A percentile compares a stretch with the other conserved stretches of the same genome.
These are phyloP conservation scores for Tylopilus intermedius DNA, from an alignment of 768 basidiomycete species.

Conservation along the genomic window DNA sequence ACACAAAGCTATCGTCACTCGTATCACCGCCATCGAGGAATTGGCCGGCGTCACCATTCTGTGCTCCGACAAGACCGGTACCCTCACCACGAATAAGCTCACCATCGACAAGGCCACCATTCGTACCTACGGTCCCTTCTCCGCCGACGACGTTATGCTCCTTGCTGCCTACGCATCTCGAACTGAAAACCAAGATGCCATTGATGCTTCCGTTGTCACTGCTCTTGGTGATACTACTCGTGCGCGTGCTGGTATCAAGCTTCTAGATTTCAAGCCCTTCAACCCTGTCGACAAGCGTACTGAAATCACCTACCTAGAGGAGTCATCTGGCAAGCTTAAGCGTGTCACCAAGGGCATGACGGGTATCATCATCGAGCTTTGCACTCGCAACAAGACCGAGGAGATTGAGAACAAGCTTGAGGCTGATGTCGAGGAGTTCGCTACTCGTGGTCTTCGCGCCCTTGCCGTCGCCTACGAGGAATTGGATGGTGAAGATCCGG, in stretches of 20 bases:
- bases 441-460: conserved; percentile 89
- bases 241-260: conserved; percentile 90
- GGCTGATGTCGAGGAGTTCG: conserved; percentile 94
- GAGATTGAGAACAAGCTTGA: conserved; percentile 89
- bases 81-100: conserved; percentile 98
- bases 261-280: conserved; percentile 99
- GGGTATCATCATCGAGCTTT: conserved; percentile 95
- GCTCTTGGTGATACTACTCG: conserved; percentile 67
- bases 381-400: conserved; percentile 94
- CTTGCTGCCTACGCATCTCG: conserved; percentile 95
- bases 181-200: conserved; percentile 98
- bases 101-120: conserved; percentile 93
- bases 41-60: conserved; percentile 97
- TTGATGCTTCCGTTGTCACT: conserved; percentile 80
- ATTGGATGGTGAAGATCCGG: conserved; percentile 72
- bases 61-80: conserved; percentile 98
- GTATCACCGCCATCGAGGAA: conserved; percentile 99
- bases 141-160: conserved; percentile 85
- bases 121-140: conserved; percentile 85
- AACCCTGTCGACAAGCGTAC: conserved; percentile 99
- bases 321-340: conserved; percentile 92
- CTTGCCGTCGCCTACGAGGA: conserved; percentile 96
- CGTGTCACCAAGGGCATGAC: conserved; percentile 99
- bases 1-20: conserved; percentile 99
- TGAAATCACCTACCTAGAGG: conserved; percentile 95